Percentiles rank a stretch among this genome's conserved stretches.
Evolutionary conservation across 345 rosid genomes (phyloP).

Genomic region (Populus deltoides): DNA sequence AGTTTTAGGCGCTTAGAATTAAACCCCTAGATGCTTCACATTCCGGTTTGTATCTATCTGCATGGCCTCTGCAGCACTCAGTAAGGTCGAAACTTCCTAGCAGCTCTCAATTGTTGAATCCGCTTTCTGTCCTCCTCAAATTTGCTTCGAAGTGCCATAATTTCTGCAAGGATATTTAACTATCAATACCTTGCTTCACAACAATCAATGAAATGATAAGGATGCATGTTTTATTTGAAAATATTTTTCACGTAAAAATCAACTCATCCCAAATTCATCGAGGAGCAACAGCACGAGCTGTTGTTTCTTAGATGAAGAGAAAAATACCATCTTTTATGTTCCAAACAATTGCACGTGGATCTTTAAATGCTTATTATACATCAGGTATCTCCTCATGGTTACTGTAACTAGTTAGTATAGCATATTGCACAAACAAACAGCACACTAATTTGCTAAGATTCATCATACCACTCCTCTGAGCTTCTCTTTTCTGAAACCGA

Average conservation of each 20-base stretch:
- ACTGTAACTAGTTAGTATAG: background rate
- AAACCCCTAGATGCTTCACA: background rate
- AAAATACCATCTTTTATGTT: background rate
- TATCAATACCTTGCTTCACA: background rate
- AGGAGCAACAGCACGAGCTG: background rate
- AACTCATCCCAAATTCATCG: background rate
- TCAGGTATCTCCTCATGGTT: background rate
- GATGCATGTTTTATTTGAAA: background rate
- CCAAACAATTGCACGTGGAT: background rate
- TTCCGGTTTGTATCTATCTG: background rate
- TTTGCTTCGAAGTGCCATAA: constrained; percentile 68
- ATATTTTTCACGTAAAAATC: background rate
- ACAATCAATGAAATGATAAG: background rate
- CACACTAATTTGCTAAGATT: constrained; percentile 5
- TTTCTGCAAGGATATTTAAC: constrained; percentile 48
- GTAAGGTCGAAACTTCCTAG: constrained; percentile 87
- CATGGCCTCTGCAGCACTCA: constrained; percentile 21
- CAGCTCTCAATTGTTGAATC: constrained; percentile 84
- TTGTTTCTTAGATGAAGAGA: background rate
- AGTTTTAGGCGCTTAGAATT: background rate
- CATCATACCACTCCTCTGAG: constrained; percentile 71
- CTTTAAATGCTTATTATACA: background rate
- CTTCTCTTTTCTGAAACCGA: constrained; percentile 87
- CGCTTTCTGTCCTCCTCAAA: constrained; percentile 91
- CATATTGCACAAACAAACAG: background rate